Evolutionary conservation across 768 basidiomycete genomes (phyloP), one percentile per base, ranked within the genome.

Genomic region (Clitopilus passeckerianus): DNA sequence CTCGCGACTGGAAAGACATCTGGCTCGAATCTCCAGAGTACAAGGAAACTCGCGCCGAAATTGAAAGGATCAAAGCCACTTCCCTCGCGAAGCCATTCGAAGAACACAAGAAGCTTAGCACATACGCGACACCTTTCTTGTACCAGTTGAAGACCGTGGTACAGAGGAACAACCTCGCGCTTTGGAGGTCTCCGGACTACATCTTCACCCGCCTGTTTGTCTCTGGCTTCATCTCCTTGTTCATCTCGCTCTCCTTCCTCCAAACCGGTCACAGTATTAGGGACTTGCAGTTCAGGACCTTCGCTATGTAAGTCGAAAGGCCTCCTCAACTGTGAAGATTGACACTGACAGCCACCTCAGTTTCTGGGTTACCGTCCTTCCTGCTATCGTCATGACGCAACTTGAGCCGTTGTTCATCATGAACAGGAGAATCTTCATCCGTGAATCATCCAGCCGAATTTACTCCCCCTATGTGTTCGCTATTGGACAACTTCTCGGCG

Each of bases 391-490:
- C 58, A 89, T 95, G 80, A 74, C 84, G 1, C 91, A 92, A 67
- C 84, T 91, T 52, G 88, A 92, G 72, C 93, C 93, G 0, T 72
- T 89, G 72, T 96, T 91, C 75, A 89, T 95, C 66, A 71, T 84
- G 69, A 87, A 88, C 61, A 75, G 92, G 70, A 50, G 46, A 12
- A 50, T 22, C 22, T 50, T 50, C 46, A 50, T 50, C 46, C 46
- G 46, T 20, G 92, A 94, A 74, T 80, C 90, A 0, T 90, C 87
- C 2, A 90, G 89, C 72, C 84, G 89, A 60, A 94, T 95, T 67
- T 95, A 95, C 72, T 90, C 87, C 0, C 87, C 91, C 0, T 86
- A 86, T 59, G 90, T 93, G 22, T 95, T 95, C 68, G 89, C 92
- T 30, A 80, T 91, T 34, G 85, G 87, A 1, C 93, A 95, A 67